Conservation (phyloP, 2,329 filamentous ascomycete genomes). For the Hypoxylon sp. region DNA sequence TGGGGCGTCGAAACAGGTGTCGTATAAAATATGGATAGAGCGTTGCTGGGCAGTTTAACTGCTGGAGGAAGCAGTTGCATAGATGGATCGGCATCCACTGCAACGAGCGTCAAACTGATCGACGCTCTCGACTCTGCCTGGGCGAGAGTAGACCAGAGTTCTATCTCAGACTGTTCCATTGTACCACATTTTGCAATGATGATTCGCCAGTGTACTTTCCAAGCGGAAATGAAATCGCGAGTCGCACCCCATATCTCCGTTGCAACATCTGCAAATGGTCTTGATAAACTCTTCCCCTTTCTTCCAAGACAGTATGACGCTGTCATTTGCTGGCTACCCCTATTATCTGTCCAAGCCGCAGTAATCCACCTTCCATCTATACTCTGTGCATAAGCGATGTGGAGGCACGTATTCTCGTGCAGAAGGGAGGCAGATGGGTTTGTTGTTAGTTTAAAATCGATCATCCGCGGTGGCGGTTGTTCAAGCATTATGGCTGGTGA, state of each 20-base stretch:
- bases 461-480: constrained; percentile 74
- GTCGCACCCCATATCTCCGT: constrained; percentile 85
- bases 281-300: constrained; percentile 65
- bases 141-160: constrained; percentile 68
- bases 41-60: constrained; percentile 62
- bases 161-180: constrained; percentile 76
- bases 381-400: constrained; percentile 83
- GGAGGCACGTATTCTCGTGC: constrained; percentile 83
- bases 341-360: constrained; percentile 84
- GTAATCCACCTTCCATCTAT: constrained; percentile 83
- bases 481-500: constrained; percentile 81
- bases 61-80: constrained; percentile 72
- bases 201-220: constrained; percentile 82
- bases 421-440: constrained; percentile 79
- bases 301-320: constrained; percentile 79
- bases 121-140: constrained; percentile 65
- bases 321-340: constrained; percentile 78
- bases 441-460: constrained; percentile 79
- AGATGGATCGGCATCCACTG: constrained; percentile 74
- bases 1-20: constrained; percentile 79
- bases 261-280: constrained; percentile 72
- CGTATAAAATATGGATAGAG: constrained; percentile 63
- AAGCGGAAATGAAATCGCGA: constrained; percentile 75
- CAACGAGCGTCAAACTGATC: constrained; percentile 70
- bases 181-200: constrained; percentile 79